Evolutionary conservation across 1,139 yeast genomes (phyloP).

Genomic region (Protomyces pachydermus): DNA sequence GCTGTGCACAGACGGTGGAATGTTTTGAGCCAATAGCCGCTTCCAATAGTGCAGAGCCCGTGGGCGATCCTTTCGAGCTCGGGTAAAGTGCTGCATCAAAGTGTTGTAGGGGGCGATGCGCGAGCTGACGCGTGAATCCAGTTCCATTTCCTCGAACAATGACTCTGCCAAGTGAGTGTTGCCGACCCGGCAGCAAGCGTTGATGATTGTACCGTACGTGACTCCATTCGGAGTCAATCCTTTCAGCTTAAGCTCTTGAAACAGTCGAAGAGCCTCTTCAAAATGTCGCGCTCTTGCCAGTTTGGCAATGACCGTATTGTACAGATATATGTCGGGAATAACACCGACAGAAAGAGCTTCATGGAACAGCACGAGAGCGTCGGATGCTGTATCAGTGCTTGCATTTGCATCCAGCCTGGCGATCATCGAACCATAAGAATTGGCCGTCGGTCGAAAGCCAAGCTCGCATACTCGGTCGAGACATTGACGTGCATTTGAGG

Average conservation of each 20-base stretch:
- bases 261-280: conserved; percentile 38
- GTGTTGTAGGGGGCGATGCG: conserved; percentile 44
- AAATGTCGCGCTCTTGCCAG: conserved; percentile 41
- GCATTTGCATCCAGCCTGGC: conserved; percentile 35
- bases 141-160: conserved; percentile 42
- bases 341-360: conserved; percentile 40
- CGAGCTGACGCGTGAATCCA: conserved; percentile 37
- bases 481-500: conserved; percentile 3
- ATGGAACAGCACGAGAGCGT: conserved; percentile 39
- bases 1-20: conserved; percentile 42
- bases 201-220: conserved; percentile 44
- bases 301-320: conserved; percentile 41
- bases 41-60: conserved; percentile 39
- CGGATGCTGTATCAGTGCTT: conserved; percentile 39
- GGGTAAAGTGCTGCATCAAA: conserved; percentile 43
- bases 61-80: conserved; percentile 38
- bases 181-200: conserved; percentile 43
- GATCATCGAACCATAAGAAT: conserved; percentile 41
- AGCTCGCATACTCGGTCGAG: conserved; percentile 36
- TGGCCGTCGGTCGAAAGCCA: conserved; percentile 41
- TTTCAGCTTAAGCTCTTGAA: conserved; percentile 39
- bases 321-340: conserved; percentile 39
- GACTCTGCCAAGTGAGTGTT: conserved; percentile 39
- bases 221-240: conserved; percentile 37
- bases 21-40: conserved; percentile 36